These are phyloP conservation scores for Senecio squalidus DNA, from an alignment of 140 eudicot species.

Conservation along the genomic window DNA sequence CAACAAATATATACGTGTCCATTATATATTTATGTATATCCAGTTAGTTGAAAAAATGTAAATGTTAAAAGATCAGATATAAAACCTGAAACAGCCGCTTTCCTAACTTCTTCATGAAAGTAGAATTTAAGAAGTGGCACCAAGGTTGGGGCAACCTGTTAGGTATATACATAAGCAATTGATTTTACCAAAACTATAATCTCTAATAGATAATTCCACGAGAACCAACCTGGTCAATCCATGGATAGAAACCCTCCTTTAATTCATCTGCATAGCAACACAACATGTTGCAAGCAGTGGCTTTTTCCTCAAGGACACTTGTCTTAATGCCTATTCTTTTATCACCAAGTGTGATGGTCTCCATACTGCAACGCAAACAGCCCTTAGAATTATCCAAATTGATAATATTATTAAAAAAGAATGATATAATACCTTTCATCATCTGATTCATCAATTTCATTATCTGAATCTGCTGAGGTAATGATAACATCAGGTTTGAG, in stretches of 20 bases:
- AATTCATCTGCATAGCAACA: conserved; percentile 98
- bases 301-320: conserved; percentile 96
- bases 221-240: conserved; percentile 93
- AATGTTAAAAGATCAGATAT: background rate
- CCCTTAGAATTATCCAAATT: conserved; percentile 5
- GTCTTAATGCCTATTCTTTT: conserved; percentile 96
- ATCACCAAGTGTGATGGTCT: conserved; percentile 96
- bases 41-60: background rate
- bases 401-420: background rate
- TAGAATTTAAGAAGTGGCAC: conserved; percentile 95
- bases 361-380: conserved; percentile 65
- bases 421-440: conserved; percentile 67
- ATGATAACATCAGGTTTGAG: conserved; percentile 96
- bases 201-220: background rate
- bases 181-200: background rate
- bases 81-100: conserved; percentile 96
- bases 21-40: background rate
- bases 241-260: conserved; percentile 94
- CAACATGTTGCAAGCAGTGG: conserved; percentile 98
- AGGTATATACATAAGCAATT: conserved; percentile 3
- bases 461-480: conserved; percentile 93
- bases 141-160: conserved; percentile 90
- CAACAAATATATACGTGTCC: conserved; percentile 2
- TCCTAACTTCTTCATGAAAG: conserved; percentile 96
- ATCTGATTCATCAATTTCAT: conserved; percentile 91